phyloP scores from a whole-genome alignment of 2,329 filamentous ascomycete species.

The Alternaria panax region DNA sequence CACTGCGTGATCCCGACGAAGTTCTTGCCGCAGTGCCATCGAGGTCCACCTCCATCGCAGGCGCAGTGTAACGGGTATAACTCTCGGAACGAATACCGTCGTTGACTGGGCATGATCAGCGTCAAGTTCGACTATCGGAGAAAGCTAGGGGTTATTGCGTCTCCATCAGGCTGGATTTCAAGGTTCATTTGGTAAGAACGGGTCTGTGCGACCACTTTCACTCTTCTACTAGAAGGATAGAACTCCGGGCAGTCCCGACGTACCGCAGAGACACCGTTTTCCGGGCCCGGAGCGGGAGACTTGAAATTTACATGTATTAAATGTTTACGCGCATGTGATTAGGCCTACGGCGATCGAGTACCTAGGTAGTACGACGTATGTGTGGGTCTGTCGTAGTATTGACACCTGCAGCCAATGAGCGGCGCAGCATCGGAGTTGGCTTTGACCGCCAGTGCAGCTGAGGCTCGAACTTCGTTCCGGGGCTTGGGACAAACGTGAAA shows the following conservation, averaged over 20 bases:
- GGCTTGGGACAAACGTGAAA: constrained; percentile 7
- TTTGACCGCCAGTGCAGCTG: background rate
- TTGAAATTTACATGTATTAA: background rate
- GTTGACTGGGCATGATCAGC: constrained; percentile 20
- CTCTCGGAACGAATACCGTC: constrained; percentile 5
- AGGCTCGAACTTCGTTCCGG: background rate
- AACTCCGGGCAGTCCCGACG: constrained; percentile 20
- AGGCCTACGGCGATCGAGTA: background rate
- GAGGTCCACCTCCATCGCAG: background rate
- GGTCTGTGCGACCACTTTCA: constrained; percentile 11
- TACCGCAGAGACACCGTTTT: constrained; percentile 23
- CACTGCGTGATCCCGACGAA: constrained; percentile 2
- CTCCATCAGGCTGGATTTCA: constrained; percentile 18
- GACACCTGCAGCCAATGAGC: background rate
- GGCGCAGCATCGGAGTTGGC: background rate
- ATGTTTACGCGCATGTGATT: background rate
- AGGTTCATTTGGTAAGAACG: constrained; percentile 5
- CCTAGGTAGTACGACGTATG: background rate
- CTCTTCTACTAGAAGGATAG: constrained; percentile 18
- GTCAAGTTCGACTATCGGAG: constrained; percentile 9
- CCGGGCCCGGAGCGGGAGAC: constrained; percentile 7
- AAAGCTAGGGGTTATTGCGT: constrained; percentile 6
- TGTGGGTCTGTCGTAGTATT: background rate
- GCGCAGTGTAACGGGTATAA: background rate
- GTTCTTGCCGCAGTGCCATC: constrained; percentile 14